Conservation (phyloP, 352 stramenopile genomes). For the Globisporangium paddicum region DNA sequence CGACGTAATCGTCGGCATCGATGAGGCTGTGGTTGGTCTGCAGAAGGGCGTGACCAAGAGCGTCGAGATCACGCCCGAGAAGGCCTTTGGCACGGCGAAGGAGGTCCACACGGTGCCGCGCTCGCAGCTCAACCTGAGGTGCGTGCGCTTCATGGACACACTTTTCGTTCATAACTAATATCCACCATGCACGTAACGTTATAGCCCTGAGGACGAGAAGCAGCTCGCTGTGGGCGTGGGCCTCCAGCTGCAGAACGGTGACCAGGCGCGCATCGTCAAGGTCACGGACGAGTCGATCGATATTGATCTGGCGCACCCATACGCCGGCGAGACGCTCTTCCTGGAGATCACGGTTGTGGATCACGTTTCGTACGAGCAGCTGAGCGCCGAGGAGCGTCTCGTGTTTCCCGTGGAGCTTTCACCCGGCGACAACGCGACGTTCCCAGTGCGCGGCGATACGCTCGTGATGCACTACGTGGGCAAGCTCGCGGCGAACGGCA, state of each 20-base stretch:
- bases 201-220: slow-evolving; percentile 53
- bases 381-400: slow-evolving; percentile 51
- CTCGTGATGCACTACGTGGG: slow-evolving; percentile 86
- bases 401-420: slow-evolving; percentile 70
- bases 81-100: slow-evolving; percentile 65
- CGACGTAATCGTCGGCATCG: slow-evolving; percentile 65
- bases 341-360: slow-evolving; percentile 71
- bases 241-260: slow-evolving; percentile 50
- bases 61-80: slow-evolving; percentile 49
- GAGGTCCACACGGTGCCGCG: slow-evolving; percentile 61
- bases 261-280: slow-evolving; percentile 61
- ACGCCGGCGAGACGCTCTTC: slow-evolving; percentile 73
- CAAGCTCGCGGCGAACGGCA: slow-evolving; percentile 55
- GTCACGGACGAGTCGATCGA: slow-evolving; percentile 67
- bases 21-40: slow-evolving; percentile 66
- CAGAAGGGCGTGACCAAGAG: slow-evolving; percentile 57
- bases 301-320: slow-evolving; percentile 70
- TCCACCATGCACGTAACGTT: too few species aligned
- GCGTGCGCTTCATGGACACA: slow-evolving; percentile 3
- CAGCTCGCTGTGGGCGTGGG: slow-evolving; percentile 60
- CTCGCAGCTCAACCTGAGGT: slow-evolving; percentile 68
- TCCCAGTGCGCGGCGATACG: slow-evolving; percentile 62
- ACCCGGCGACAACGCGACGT: slow-evolving; percentile 56
- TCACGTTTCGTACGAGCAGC: slow-evolving; percentile 35
- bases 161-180: neutral